Percentiles rank a stretch among this genome's conserved stretches.
These are phyloP conservation scores for Corynascus novoguineensis DNA, from an alignment of 495 filamentous ascomycete genomes.

Conservation along the genomic window DNA sequence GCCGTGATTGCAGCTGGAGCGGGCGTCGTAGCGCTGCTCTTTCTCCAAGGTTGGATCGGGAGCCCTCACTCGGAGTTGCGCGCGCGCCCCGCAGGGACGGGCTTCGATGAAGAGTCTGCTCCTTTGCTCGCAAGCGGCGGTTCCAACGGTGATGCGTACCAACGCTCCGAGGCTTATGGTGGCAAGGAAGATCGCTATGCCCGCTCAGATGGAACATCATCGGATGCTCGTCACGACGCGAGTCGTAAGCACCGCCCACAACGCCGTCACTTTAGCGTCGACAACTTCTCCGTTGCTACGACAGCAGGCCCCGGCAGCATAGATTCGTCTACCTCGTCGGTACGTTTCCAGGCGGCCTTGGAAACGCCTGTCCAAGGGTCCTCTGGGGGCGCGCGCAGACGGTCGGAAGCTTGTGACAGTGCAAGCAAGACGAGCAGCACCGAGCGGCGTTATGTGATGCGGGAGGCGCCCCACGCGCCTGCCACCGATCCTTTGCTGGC, in stretches of 20 bases:
- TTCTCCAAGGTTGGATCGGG: conserved; percentile 28
- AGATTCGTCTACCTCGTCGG: conserved; percentile 11
- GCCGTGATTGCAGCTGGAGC: conserved; percentile 12
- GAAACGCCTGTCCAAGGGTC: conserved; percentile 11
- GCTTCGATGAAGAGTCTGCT: conserved; percentile 25
- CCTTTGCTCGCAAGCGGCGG: conserved; percentile 17
- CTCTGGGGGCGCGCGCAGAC: background rate
- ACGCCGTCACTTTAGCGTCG: conserved; percentile 30
- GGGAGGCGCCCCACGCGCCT: conserved; percentile 27
- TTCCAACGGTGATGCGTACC: background rate
- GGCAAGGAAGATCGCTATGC: background rate
- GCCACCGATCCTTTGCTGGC: conserved; percentile 30
- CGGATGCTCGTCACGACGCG: conserved; percentile 4
- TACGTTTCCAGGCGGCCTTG: conserved; percentile 28
- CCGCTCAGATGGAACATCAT: conserved; percentile 2
- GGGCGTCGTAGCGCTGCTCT: conserved; percentile 21
- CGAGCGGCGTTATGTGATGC: conserved; percentile 27
- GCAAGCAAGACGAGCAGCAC: background rate
- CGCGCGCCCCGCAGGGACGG: background rate
- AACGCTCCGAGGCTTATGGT: background rate
- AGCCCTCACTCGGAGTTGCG: background rate
- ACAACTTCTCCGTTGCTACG: conserved; percentile 26
- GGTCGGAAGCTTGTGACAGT: background rate
- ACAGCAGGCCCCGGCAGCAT: conserved; percentile 17
- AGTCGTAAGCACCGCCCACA: conserved; percentile 9